Conservation (phyloP, 208 protist species). For the Crithidia brevicula region DNA sequence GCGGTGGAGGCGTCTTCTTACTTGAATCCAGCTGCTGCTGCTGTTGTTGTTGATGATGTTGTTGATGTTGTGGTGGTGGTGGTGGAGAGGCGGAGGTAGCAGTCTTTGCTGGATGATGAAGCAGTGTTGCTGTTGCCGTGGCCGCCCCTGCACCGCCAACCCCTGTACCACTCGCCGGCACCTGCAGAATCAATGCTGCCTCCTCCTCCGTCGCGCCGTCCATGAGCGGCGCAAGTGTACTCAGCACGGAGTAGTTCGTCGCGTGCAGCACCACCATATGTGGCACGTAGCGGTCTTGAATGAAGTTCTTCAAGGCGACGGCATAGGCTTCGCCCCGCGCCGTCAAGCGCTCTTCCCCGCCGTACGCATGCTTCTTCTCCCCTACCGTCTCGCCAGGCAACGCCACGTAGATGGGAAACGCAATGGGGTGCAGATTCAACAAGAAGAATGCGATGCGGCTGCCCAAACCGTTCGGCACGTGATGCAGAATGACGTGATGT, state of each 20-base stretch:
- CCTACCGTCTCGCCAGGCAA: constrained; percentile 83
- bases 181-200: background rate
- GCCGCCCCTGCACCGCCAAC: background rate
- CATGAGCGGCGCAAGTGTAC: constrained; percentile 69
- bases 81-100: background rate
- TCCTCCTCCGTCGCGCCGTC: constrained; percentile 36
- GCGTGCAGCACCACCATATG: constrained; percentile 88
- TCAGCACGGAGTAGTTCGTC: constrained; percentile 77
- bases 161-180: too few species aligned
- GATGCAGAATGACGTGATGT: constrained; percentile 85
- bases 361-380: constrained; percentile 68
- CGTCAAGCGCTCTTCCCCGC: constrained; percentile 80
- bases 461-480: constrained; percentile 67
- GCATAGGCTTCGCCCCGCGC: constrained; percentile 65
- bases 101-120: background rate
- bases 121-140: background rate
- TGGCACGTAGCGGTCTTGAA: constrained; percentile 81
- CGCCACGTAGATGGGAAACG: constrained; percentile 85
- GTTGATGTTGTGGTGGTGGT: background rate
- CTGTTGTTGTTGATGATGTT: background rate
- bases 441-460: constrained; percentile 89
- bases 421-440: constrained; percentile 88
- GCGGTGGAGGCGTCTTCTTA: background rate
- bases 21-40: background rate
- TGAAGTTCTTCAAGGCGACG: constrained; percentile 72